A percentile compares a stretch with the other conserved stretches of the same genome.
phyloP scores from a whole-genome alignment of 2,329 filamentous ascomycete species.

The Botryotinia convoluta region DNA sequence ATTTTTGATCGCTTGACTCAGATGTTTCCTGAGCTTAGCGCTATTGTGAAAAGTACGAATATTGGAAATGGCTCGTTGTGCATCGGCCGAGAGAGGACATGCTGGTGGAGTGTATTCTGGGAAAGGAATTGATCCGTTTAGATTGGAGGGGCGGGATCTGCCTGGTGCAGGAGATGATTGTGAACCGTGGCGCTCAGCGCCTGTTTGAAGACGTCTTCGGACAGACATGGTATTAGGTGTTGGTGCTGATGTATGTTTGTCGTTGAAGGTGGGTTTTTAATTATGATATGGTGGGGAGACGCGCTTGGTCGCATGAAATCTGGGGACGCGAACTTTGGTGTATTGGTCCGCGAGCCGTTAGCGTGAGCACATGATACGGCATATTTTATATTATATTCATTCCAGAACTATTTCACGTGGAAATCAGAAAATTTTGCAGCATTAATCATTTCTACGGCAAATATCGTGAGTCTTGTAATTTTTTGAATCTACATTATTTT shows the following conservation, averaged over 20 bases:
- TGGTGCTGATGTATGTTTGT: background rate
- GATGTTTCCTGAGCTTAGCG: constrained; percentile 47
- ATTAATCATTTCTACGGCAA: background rate
- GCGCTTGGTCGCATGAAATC: constrained; percentile 1
- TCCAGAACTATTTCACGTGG: background rate
- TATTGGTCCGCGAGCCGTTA: background rate
- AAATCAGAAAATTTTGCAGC: background rate
- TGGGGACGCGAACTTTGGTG: constrained; percentile 3
- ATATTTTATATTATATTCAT: background rate
- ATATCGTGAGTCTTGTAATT: background rate
- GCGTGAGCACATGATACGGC: background rate
- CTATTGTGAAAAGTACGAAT: constrained; percentile 45
- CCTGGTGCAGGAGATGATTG: constrained; percentile 28
- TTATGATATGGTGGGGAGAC: constrained; percentile 8
- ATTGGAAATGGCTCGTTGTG: constrained; percentile 46
- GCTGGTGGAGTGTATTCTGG: constrained; percentile 53
- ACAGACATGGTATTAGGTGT: constrained; percentile 25
- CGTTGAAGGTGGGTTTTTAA: background rate
- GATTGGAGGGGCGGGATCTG: constrained; percentile 22
- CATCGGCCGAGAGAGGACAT: constrained; percentile 49
- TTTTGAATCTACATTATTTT: background rate
- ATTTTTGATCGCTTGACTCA: constrained; percentile 46
- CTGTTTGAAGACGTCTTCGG: constrained; percentile 27
- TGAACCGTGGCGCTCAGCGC: constrained; percentile 21
- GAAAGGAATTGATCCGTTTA: constrained; percentile 35